phyloP scores from a whole-genome alignment of 2,329 filamentous ascomycete species.

The Emmonsiellopsis sp. region DNA sequence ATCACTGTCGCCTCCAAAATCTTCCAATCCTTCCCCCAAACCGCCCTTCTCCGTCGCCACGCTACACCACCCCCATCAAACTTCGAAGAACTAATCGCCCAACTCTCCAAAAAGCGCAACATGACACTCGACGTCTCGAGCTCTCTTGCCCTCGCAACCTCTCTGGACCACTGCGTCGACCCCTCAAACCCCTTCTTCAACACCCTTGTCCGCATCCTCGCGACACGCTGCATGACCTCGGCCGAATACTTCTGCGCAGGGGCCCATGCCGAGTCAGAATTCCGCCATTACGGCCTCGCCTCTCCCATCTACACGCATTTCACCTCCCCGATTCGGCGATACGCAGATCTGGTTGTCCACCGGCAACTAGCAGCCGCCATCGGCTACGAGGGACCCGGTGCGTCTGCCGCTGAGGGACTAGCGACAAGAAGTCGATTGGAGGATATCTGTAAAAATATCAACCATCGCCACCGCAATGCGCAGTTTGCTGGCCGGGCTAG shows the following conservation, averaged over 20 bases:
- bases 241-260: slow-evolving; percentile 97
- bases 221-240: slow-evolving; percentile 97
- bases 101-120: slow-evolving; percentile 77
- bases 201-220: slow-evolving; percentile 92
- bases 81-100: slow-evolving; percentile 86
- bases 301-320: slow-evolving; percentile 98
- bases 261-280: slow-evolving; percentile 85
- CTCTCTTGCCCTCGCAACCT: slow-evolving; percentile 87
- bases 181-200: slow-evolving; percentile 88
- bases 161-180: slow-evolving; percentile 76
- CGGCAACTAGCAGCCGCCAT: slow-evolving; percentile 92
- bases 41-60: slow-evolving; percentile 85
- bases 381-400: slow-evolving; percentile 57
- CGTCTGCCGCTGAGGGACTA: slow-evolving; percentile 69
- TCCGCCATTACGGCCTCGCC: slow-evolving; percentile 92
- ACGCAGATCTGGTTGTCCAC: slow-evolving; percentile 92
- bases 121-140: slow-evolving; percentile 75
- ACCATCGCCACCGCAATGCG: slow-evolving; percentile 90
- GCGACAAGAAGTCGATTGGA: slow-evolving; percentile 79
- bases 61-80: slow-evolving; percentile 87
- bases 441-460: slow-evolving; percentile 96
- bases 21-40: slow-evolving; percentile 87
- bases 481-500: slow-evolving; percentile 90
- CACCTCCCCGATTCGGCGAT: slow-evolving; percentile 91
- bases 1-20: slow-evolving; percentile 86